phyloP scores from a whole-genome alignment of 2,329 filamentous ascomycete species.

The Alternaria ventricosa region DNA sequence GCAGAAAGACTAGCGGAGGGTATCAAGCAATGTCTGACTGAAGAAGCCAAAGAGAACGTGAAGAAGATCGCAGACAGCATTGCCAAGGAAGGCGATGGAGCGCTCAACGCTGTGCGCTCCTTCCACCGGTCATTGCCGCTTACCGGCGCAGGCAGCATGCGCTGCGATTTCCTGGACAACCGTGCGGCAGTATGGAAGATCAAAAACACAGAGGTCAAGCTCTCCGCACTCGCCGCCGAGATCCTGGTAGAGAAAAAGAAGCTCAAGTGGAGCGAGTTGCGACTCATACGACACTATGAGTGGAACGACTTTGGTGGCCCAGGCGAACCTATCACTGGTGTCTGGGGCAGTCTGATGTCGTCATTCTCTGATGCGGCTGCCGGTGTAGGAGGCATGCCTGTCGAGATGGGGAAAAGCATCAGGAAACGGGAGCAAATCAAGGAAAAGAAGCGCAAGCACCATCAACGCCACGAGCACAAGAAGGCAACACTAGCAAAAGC shows the following conservation, averaged over 20 bases:
- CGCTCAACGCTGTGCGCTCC: slow-evolving; percentile 70
- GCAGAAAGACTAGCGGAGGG: slow-evolving; percentile 71
- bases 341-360: slow-evolving; percentile 66
- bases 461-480: slow-evolving; percentile 39
- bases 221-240: slow-evolving; percentile 70
- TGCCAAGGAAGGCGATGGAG: slow-evolving; percentile 68
- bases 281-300: slow-evolving; percentile 70
- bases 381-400: slow-evolving; percentile 70
- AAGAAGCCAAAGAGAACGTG: slow-evolving; percentile 65
- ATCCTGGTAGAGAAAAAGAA: slow-evolving; percentile 67
- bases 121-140: slow-evolving; percentile 69
- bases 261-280: slow-evolving; percentile 68
- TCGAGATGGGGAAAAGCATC: slow-evolving; percentile 64
- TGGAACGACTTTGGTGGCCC: slow-evolving; percentile 82
- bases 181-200: slow-evolving; percentile 70
- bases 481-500: slow-evolving; percentile 26
- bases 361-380: slow-evolving; percentile 65
- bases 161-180: slow-evolving; percentile 70
- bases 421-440: slow-evolving; percentile 62
- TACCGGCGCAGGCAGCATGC: slow-evolving; percentile 55
- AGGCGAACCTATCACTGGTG: slow-evolving; percentile 73
- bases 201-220: slow-evolving; percentile 64
- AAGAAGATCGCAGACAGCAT: slow-evolving; percentile 67
- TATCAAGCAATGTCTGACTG: slow-evolving; percentile 70
- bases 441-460: slow-evolving; percentile 52